Conservation (phyloP, 768 basidiomycete genomes). For the Trametopsis cervina region DNA sequence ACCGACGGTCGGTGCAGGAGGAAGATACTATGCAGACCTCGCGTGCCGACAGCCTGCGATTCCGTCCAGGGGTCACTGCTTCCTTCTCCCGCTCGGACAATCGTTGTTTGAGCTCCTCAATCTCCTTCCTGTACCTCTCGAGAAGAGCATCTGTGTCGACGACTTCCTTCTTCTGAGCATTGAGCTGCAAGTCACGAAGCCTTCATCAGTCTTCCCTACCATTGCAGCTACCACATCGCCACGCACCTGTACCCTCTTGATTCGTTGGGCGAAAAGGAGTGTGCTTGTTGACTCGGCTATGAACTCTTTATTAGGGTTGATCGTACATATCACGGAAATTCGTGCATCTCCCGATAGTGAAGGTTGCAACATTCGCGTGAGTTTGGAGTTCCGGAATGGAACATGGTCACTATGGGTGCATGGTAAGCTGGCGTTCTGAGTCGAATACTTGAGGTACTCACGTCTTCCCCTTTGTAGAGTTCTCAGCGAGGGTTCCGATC, state of each 20-base stretch:
- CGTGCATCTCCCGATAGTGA: constrained; percentile 93
- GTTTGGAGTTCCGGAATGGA: constrained; percentile 92
- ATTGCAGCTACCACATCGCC: no score
- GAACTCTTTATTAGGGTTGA: constrained; percentile 79
- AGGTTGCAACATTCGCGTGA: constrained; percentile 91
- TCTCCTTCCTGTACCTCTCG: constrained; percentile 90
- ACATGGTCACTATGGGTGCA: constrained; percentile 66
- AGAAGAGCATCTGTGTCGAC: constrained; percentile 91
- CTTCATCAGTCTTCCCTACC: background rate
- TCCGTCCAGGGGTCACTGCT: constrained; percentile 46
- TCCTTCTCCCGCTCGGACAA: constrained; percentile 66
- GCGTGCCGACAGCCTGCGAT: constrained; percentile 38
- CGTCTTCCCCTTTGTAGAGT: constrained; percentile 69
- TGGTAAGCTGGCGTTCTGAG: background rate
- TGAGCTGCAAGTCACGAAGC: constrained; percentile 41
- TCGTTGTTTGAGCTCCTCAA: constrained; percentile 78
- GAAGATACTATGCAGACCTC: constrained; percentile 26
- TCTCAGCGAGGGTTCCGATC: constrained; percentile 88
- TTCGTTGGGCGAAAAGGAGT: constrained; percentile 82
- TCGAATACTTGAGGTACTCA: constrained; percentile 23
- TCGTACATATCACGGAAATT: constrained; percentile 93
- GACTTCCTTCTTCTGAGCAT: constrained; percentile 89
- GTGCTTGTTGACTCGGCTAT: constrained; percentile 85
- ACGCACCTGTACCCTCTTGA: constrained; percentile 79
- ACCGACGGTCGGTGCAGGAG: no score